A percentile compares a stretch with the other conserved stretches of the same genome.
Conservation (phyloP, 2,329 filamentous ascomycete species). For the Tetracladium maxilliforme region DNA sequence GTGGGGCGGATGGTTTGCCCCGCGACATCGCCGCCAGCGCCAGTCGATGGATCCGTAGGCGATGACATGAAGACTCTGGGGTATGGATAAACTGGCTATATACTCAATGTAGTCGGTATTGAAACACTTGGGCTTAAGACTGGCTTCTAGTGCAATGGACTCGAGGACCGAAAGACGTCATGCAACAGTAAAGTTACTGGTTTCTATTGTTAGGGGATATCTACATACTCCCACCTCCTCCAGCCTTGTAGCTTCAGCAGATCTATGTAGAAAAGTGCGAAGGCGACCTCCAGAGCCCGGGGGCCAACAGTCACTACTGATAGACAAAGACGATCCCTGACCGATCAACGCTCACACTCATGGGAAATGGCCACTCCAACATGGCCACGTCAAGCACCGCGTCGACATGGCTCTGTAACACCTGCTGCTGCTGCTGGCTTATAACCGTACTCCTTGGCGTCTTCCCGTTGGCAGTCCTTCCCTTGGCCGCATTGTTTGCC, state of each 20-base stretch:
- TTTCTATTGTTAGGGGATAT: neutral
- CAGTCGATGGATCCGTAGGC: too few relatives aligned
- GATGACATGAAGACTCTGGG: too few relatives aligned
- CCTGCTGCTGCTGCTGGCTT: conserved; percentile 70
- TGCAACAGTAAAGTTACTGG: neutral
- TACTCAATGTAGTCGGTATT: too few relatives aligned
- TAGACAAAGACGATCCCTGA: conserved; percentile 83
- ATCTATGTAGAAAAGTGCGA: too few relatives aligned
- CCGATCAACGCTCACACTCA: conserved; percentile 83
- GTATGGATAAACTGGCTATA: too few relatives aligned
- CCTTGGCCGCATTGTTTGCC: conserved; percentile 15
- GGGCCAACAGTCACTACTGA: conserved; percentile 10
- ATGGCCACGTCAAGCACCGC: conserved; percentile 78
- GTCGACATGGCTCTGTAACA: conserved; percentile 79
- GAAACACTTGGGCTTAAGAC: too few relatives aligned
- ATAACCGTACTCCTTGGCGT: conserved; percentile 71
- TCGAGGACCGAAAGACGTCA: too few relatives aligned
- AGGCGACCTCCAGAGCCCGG: neutral
- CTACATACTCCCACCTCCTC: neutral
- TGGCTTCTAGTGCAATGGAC: too few relatives aligned
- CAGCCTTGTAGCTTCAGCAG: too few relatives aligned
- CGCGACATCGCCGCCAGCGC: too few relatives aligned
- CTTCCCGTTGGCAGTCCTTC: conserved; percentile 18
- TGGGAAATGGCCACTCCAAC: conserved; percentile 77
- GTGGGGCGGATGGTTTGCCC: too few relatives aligned